Base-by-base conservation (phyloP, 805 yeast species). In the Ogataea thermomethanolica region DNA sequence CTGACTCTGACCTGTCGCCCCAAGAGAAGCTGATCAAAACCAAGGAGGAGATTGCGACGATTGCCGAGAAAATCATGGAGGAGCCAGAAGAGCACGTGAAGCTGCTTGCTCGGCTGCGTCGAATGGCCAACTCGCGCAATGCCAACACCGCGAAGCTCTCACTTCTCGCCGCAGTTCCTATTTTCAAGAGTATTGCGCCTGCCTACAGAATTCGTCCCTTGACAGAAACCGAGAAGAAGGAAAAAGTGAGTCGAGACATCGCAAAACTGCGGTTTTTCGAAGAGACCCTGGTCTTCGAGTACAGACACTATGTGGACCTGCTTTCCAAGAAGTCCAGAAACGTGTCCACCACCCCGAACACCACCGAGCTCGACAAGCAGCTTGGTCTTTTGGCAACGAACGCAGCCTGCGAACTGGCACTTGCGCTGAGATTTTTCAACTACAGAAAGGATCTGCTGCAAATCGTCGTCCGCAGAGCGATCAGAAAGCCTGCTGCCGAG, bases 41-140 rank as follows among this genome's bases (percentile, higher is more conserved):
- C 29, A 85, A 89, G 54, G 97, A 89, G 63, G 86, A 84, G 40
- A 76, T 93, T 29, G 96, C 98, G 0, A 79, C 75, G 13, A 61
- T 82, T 35, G 96, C 95, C 1, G 84, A 86, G 28, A 74, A 74
- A 29, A 64, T 91, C 25, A 79, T 79, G 53, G 95, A 89, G 58
- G 86, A 87, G 43, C 96, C 98, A 6, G 98, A 93, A 60, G 95
- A 87, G 54, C 76, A 90, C 54, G 70, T 83, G 7, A 57, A 74
- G 10, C 68, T 78, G 22, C 66, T 90, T 9, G 72, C 84, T 2
- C 76, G 90, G 56, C 69, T 85, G 35, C 67, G 85, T 38, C 78
- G 73, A 50, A 83, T 84, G 88, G 71, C 86, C 0, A 73, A 68
- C 42, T 81, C 93, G 2, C 74, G 73, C 50, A 80, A 83, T 50